phyloP scores from a whole-genome alignment of 2,329 filamentous ascomycete genomes.

The Aspergillus pseudonomiae region DNA sequence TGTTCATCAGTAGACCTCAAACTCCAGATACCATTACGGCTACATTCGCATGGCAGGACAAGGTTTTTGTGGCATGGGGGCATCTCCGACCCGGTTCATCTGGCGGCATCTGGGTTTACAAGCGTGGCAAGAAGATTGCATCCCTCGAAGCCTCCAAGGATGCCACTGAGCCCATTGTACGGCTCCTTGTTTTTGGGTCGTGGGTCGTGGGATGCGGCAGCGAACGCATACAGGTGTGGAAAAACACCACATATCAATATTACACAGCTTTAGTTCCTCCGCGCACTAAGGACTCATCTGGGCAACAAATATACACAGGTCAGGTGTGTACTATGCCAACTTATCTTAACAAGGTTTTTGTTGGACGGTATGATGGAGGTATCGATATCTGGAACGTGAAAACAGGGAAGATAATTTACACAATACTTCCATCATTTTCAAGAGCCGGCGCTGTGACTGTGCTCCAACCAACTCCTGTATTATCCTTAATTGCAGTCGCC shows the following conservation, averaged over 20 bases:
- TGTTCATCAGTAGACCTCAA: conserved; percentile 91
- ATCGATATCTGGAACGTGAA: conserved; percentile 98
- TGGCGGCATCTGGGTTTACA: conserved; percentile 84
- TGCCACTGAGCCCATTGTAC: conserved; percentile 70
- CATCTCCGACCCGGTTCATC: conserved; percentile 46
- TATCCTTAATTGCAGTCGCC: conserved; percentile 85
- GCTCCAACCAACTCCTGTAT: conserved; percentile 77
- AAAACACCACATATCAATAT: conserved; percentile 77
- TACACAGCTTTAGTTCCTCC: conserved; percentile 77
- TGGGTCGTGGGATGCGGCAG: conserved; percentile 84
- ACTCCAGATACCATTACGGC: conserved; percentile 85
- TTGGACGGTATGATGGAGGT: conserved; percentile 81
- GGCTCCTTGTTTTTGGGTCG: conserved; percentile 81
- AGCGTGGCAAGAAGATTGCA: conserved; percentile 81
- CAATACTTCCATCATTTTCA: conserved; percentile 74
- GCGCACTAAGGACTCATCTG: conserved; percentile 58
- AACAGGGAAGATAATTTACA: conserved; percentile 87
- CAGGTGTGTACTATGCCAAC: conserved; percentile 88
- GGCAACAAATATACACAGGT: conserved; percentile 72
- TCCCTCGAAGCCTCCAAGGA: conserved; percentile 70
- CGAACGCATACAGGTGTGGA: conserved; percentile 86
- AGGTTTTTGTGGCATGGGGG: conserved; percentile 88
- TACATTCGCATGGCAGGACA: conserved; percentile 83
- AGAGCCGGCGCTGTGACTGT: conserved; percentile 82
- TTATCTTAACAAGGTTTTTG: conserved; percentile 93